Evolutionary conservation across 23 red algal species (phyloP), one percentile per base, ranked within the genome.

Genomic region (Gracilaria gracilis): DNA sequence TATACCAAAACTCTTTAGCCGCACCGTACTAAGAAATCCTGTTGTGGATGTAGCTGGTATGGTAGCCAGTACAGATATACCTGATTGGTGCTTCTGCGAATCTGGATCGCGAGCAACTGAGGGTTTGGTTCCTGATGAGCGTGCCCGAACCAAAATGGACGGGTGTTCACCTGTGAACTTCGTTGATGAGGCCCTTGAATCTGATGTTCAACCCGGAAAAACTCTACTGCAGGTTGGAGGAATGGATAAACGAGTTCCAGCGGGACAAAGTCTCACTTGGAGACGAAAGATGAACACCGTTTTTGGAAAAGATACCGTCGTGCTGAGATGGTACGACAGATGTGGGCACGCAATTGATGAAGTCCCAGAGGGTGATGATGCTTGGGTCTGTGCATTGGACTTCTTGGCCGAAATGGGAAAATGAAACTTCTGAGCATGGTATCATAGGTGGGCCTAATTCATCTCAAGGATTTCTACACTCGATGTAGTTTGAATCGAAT

Each of bases 31-130:
- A 37, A 84, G 97, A 62, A 99, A 99, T 64, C 91, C 97, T 39
- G 97, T 99, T 24, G 87, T 94, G 21, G 89, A 99, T 67, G 67
- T 99, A 28, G 97, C 95, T 17, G 42, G 88, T 27, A 99, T 99
- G 97, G 91, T 82, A 23, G 76, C 61, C n/a, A 46, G 23, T 17
- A 96, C 97, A 36, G 97, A 99, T 55, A 99, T 99, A 81, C 82
- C 84, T n/a, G 97, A 99, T 28, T 99, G 97, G 97, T 99, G 91
- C 61, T 99, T 92, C 57, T 81, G 71, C 21, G 97, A 99, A 66
- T 53, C 81, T 14, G 94, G 91, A 4, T 48, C 82, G 2, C 69
- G 74, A 61, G 54, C 71, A 13, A 34, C 64, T 25, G 64, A 88
- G 19, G 77, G 58, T 50, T 75, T 71, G 23, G 75, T 79, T 9